Conservation (phyloP, 495 filamentous ascomycete species). For the Lindgomyces ingoldianus region DNA sequence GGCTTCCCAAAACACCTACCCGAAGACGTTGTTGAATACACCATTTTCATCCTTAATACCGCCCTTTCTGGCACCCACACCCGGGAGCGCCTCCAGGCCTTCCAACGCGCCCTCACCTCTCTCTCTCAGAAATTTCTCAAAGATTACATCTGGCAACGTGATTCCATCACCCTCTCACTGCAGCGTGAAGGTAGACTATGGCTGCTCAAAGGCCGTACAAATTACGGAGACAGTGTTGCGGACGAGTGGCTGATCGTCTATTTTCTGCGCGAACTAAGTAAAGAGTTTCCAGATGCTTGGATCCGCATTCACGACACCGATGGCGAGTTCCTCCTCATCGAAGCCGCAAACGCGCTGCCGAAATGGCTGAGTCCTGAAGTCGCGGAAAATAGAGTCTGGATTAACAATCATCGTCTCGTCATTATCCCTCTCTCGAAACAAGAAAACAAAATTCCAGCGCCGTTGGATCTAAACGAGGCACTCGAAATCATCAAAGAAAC, state of each 20-base stretch:
- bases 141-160: conserved; percentile 95
- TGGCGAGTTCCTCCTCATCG: conserved; percentile 92
- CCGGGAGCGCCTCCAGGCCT: conserved; percentile 63
- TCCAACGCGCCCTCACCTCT: conserved; percentile 66
- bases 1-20: conserved; percentile 74
- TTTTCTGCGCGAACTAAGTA: conserved; percentile 79
- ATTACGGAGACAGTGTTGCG: conserved; percentile 90
- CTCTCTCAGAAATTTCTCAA: conserved; percentile 64
- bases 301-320: conserved; percentile 80
- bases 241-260: conserved; percentile 98
- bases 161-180: conserved; percentile 66
- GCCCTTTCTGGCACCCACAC: conserved; percentile 52
- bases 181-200: conserved; percentile 58
- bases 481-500: conserved; percentile 56
- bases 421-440: conserved; percentile 64
- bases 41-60: conserved; percentile 68
- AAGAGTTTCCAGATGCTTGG: conserved; percentile 73
- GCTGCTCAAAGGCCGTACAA: conserved; percentile 67
- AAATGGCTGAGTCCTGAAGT: conserved; percentile 91
- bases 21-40: conserved; percentile 87
- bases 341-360: conserved; percentile 86
- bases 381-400: conserved; percentile 68
- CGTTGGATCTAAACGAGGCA: conserved; percentile 61
- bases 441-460: conserved; percentile 45
- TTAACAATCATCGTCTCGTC: conserved; percentile 67